phyloP scores from a whole-genome alignment of 805 yeast species.

The Yarrowia sp. region DNA sequence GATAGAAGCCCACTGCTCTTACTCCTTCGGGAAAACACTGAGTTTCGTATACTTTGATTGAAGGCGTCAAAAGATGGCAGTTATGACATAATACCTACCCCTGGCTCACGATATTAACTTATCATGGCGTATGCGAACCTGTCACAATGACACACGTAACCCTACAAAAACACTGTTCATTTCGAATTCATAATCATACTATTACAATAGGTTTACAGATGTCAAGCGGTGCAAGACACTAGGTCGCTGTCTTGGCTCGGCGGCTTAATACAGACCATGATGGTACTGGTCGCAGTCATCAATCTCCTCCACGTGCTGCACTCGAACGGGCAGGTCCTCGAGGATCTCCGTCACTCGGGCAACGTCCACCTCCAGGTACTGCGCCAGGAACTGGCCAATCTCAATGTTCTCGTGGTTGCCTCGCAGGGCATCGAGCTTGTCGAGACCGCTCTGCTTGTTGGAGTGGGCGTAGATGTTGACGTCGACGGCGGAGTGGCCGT shows the following conservation, averaged over 20 bases:
- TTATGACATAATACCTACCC: background rate
- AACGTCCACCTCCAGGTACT: conserved; percentile 43
- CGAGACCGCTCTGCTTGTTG: conserved; percentile 38
- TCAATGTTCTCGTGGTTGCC: conserved; percentile 90
- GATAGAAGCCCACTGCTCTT: no score
- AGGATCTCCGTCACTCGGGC: conserved; percentile 34
- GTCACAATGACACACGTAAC: no score
- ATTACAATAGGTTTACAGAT: conserved; percentile 19
- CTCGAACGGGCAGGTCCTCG: background rate
- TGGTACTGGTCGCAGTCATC: conserved; percentile 22
- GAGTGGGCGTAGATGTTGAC: conserved; percentile 85
- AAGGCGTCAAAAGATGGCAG: no score
- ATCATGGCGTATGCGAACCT: no score
- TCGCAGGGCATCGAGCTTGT: conserved; percentile 45
- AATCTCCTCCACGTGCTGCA: conserved; percentile 14
- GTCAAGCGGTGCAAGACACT: background rate
- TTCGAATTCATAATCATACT: background rate
- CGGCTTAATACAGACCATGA: conserved; percentile 5
- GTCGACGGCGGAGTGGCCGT: conserved; percentile 95
- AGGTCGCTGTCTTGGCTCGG: background rate
- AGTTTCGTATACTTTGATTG: no score
- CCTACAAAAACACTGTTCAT: no score
- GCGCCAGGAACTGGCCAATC: conserved; percentile 70
- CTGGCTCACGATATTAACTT: no score
- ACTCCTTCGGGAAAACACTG: no score